Evolutionary conservation across 345 rosid species (phyloP).

Genomic region (Gossypium rotundifolium): DNA sequence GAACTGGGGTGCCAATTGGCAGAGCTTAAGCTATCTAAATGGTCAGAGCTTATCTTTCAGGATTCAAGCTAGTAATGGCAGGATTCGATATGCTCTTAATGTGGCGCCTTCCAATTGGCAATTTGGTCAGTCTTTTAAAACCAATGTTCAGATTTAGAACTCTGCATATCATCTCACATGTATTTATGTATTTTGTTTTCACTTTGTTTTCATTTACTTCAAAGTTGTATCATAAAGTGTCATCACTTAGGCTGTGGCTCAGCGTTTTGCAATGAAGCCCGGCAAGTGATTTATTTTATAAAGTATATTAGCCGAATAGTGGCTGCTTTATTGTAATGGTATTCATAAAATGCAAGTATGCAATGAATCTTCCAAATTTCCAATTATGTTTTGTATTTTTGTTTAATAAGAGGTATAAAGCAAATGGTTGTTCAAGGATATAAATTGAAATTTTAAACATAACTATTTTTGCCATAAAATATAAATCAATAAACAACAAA

Average conservation of each 20-base stretch:
- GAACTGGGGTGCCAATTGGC: conserved; percentile 76
- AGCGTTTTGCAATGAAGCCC: conserved; percentile 26
- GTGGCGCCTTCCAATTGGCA: conserved; percentile 50
- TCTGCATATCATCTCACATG: no score
- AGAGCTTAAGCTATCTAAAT: conserved; percentile 53
- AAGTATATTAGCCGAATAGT: not conserved
- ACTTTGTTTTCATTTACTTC: not conserved
- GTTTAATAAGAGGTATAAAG: not conserved
- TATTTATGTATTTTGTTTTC: not conserved
- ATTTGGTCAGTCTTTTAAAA: conserved; percentile 63
- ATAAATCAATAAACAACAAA: no score
- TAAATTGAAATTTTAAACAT: no score
- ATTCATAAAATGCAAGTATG: not conserved
- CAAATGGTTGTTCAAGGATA: not conserved
- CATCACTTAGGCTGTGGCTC: conserved; percentile 23
- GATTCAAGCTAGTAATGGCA: conserved; percentile 45
- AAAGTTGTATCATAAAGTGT: conserved; percentile 1
- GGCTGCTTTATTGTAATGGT: not conserved
- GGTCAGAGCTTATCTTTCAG: conserved; percentile 62
- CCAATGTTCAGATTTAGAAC: conserved; percentile 46
- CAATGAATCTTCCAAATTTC: not conserved
- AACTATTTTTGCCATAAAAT: no score
- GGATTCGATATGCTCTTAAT: conserved; percentile 30
- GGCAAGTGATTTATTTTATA: not conserved
- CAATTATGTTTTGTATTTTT: not conserved